phyloP scores from a whole-genome alignment of 2,329 filamentous ascomycete genomes.

The Sporothrix sp. region DNA sequence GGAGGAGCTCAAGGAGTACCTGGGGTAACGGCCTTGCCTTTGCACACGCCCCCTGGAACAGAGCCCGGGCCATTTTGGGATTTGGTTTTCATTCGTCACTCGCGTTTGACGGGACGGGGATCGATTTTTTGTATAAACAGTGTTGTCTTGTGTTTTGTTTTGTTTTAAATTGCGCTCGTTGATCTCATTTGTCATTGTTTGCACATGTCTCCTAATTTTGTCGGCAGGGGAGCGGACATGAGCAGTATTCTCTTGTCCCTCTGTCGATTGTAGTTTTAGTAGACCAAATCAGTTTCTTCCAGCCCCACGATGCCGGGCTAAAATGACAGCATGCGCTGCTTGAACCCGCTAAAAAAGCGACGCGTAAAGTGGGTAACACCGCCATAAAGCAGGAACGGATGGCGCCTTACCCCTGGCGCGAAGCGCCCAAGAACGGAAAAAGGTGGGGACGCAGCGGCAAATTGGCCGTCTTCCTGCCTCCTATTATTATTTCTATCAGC shows the following conservation, averaged over 20 bases:
- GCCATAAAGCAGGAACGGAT: constrained; percentile 1
- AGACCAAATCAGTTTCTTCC: neutral
- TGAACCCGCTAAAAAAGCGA: too few relatives aligned
- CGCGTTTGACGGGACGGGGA: neutral
- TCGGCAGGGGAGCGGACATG: neutral
- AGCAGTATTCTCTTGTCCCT: neutral
- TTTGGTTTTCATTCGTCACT: constrained; percentile 1
- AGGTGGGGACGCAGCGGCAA: constrained; percentile 6
- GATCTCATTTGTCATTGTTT: neutral
- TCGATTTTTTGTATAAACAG: neutral
- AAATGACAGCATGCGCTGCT: too few relatives aligned
- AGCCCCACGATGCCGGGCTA: too few relatives aligned
- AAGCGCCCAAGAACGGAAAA: constrained; percentile 10
- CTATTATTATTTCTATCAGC: constrained; percentile 10
- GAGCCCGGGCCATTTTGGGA: too few relatives aligned
- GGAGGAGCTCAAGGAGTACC: constrained; percentile 47
- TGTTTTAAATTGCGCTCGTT: neutral
- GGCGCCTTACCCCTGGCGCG: constrained; percentile 12
- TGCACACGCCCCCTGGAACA: neutral
- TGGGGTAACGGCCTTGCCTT: too few relatives aligned
- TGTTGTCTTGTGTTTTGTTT: neutral
- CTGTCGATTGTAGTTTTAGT: constrained; percentile 11
- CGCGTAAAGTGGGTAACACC: constrained; percentile 11
- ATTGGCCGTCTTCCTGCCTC: neutral
- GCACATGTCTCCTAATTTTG: constrained; percentile 2